phyloP scores from a whole-genome alignment of 75 land plant genomes.

The Cryptomeria japonica region DNA sequence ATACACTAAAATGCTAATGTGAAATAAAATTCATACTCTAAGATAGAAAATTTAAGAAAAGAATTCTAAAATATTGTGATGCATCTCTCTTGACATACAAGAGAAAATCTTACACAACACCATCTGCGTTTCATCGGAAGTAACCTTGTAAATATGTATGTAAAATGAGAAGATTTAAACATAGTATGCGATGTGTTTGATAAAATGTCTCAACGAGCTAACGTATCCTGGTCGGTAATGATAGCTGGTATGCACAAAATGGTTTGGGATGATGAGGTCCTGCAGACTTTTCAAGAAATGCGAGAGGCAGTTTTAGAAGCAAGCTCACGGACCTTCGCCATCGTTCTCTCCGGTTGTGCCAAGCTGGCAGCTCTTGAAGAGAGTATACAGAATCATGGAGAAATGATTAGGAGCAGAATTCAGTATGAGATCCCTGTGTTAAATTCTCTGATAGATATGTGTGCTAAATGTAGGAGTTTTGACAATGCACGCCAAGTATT shows the following conservation, averaged over 20 bases:
- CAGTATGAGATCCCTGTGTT: neutral
- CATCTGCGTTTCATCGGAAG: too few species aligned
- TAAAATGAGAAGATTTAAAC: too few species aligned
- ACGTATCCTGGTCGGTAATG: neutral
- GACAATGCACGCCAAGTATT: slow-evolving; percentile 33
- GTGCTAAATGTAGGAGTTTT: neutral
- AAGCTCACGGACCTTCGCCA: slow-evolving; percentile 39
- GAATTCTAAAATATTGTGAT: too few species aligned
- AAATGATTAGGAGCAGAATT: neutral
- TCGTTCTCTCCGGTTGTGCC: slow-evolving; percentile 46
- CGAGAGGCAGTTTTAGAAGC: slow-evolving; percentile 22
- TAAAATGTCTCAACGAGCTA: neutral
- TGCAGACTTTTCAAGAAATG: slow-evolving; percentile 37
- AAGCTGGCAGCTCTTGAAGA: neutral
- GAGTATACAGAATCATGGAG: neutral
- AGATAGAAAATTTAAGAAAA: too few species aligned
- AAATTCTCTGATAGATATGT: neutral
- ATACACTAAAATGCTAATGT: too few species aligned
- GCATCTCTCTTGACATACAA: too few species aligned
- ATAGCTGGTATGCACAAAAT: slow-evolving; percentile 1
- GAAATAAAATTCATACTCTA: too few species aligned
- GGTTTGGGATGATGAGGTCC: neutral
- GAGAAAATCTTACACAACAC: too few species aligned
- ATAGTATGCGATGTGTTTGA: slow-evolving; percentile 7
- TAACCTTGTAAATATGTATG: too few species aligned